phyloP scores from a whole-genome alignment of 1,139 yeast genomes.

The Zygoascus meyerae region DNA sequence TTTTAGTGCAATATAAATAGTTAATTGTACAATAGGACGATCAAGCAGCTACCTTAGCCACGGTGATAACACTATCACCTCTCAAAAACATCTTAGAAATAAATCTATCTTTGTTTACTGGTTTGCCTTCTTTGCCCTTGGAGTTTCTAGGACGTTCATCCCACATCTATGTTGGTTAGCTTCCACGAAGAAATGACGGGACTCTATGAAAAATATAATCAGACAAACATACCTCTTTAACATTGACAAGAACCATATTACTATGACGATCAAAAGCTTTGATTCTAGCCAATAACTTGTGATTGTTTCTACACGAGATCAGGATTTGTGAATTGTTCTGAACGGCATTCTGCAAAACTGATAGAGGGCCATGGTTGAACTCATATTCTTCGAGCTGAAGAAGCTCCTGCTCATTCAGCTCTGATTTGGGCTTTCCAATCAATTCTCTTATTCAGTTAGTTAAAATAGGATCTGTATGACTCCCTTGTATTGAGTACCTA shows the following conservation, averaged over 20 bases:
- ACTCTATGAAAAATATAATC: too few species aligned
- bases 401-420: constrained; percentile 73
- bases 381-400: constrained; percentile 85
- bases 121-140: constrained; percentile 66
- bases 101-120: constrained; percentile 74
- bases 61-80: constrained; percentile 91
- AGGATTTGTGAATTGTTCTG: constrained; percentile 70
- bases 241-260: constrained; percentile 86
- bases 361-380: constrained; percentile 85
- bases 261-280: constrained; percentile 96
- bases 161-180: constrained; percentile 47
- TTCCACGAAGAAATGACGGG: too few species aligned
- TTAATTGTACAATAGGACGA: neutral
- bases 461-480: too few species aligned
- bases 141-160: constrained; percentile 60
- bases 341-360: constrained; percentile 75
- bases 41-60: constrained; percentile 39
- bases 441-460: constrained; percentile 20
- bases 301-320: constrained; percentile 88
- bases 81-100: constrained; percentile 84
- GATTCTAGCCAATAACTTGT: constrained; percentile 81
- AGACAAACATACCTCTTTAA: constrained; percentile 51
- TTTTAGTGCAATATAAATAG: too few species aligned
- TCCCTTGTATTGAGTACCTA: too few species aligned
- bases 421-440: constrained; percentile 40